These are phyloP conservation scores for Pyrenophora seminiperda DNA, from an alignment of 2,329 filamentous ascomycete species.

Conservation along the genomic window DNA sequence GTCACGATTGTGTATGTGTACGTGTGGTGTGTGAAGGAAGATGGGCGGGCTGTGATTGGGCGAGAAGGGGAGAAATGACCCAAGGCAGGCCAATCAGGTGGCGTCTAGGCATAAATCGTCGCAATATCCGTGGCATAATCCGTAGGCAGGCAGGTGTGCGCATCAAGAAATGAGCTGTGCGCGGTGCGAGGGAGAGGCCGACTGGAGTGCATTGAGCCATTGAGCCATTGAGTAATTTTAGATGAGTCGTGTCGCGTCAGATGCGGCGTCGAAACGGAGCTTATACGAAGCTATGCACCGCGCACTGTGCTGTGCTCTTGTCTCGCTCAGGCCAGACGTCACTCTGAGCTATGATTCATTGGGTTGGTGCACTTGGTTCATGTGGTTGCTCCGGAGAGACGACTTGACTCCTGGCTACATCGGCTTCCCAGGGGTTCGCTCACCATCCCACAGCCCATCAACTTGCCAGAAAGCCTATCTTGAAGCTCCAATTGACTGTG, in stretches of 20 bases:
- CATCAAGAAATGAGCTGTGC: not conserved
- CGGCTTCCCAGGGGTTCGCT: conserved; percentile 15
- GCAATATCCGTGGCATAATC: too few species aligned
- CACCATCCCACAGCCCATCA: conserved; percentile 8
- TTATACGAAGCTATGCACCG: conserved; percentile 4
- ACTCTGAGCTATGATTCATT: conserved; percentile 22
- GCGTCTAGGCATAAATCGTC: too few species aligned
- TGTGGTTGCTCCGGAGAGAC: conserved; percentile 23
- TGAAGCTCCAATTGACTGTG: conserved; percentile 1
- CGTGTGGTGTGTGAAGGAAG: too few species aligned
- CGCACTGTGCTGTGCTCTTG: conserved; percentile 12
- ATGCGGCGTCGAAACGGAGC: conserved; percentile 1
- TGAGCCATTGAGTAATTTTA: not conserved
- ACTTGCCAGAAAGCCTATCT: not conserved
- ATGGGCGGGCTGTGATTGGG: too few species aligned
- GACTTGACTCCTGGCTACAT: conserved; percentile 11
- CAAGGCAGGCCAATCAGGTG: too few species aligned
- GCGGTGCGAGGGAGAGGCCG: not conserved
- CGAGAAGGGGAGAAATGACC: too few species aligned
- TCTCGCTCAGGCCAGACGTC: conserved; percentile 17
- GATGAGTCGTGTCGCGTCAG: not conserved
- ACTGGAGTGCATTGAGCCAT: not conserved
- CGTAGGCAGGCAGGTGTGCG: not conserved
- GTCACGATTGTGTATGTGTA: too few species aligned
- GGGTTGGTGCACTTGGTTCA: conserved; percentile 18